Percentiles rank a stretch among this genome's conserved stretches.
Evolutionary conservation across 2,329 filamentous ascomycete genomes (phyloP).

Genomic region (Teratosphaeria nubilosa): DNA sequence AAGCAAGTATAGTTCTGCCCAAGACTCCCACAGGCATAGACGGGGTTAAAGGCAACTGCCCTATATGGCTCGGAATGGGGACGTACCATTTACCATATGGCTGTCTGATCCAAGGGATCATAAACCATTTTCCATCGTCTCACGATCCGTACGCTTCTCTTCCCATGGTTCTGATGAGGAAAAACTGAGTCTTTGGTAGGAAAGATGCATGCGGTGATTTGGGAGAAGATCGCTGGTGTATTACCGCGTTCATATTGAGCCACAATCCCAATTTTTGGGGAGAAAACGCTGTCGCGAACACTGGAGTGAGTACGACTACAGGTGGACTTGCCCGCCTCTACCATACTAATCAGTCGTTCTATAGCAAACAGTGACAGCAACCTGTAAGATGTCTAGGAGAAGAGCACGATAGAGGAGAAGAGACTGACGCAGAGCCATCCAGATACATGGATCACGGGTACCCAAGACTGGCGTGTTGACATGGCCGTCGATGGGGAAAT

Average conservation of each 20-base stretch:
- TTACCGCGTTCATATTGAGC: neutral
- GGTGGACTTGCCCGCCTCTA: neutral
- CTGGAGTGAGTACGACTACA: neutral
- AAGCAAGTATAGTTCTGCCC: neutral
- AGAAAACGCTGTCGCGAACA: neutral
- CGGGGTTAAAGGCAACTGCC: neutral
- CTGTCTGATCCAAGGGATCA: neutral
- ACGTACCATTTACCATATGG: neutral
- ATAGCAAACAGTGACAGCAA: neutral
- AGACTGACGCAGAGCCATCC: neutral
- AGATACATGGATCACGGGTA: neutral
- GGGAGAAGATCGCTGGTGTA: neutral
- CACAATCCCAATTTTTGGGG: neutral
- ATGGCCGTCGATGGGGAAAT: neutral
- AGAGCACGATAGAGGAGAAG: neutral
- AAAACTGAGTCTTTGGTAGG: neutral
- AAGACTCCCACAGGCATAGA: neutral
- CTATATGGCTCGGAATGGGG: neutral
- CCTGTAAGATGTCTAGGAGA: neutral
- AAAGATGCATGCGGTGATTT: neutral
- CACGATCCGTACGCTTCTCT: neutral
- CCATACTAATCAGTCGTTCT: neutral
- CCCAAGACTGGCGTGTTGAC: neutral
- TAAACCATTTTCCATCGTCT: neutral
- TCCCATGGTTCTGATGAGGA: neutral